phyloP scores from a whole-genome alignment of 2,329 filamentous ascomycete genomes.

The Xylariaceae sp. region DNA sequence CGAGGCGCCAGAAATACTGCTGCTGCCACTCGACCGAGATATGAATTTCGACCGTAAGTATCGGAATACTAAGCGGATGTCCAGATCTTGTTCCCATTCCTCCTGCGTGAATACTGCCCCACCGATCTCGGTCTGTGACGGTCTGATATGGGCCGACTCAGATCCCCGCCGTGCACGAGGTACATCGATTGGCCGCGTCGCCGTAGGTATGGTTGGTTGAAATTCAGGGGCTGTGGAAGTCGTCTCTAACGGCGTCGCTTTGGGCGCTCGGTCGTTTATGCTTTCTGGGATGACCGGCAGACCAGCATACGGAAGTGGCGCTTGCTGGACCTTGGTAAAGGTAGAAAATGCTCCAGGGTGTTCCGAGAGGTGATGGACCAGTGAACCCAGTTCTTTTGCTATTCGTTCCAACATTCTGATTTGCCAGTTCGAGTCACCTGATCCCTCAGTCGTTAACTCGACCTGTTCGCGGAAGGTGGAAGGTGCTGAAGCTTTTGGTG shows the following conservation, averaged over 20 bases:
- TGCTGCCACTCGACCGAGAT: constrained; percentile 41
- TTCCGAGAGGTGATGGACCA: constrained; percentile 79
- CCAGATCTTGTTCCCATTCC: constrained; percentile 91
- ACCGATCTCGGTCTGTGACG: constrained; percentile 19
- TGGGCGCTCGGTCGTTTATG: constrained; percentile 31
- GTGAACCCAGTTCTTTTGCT: constrained; percentile 76
- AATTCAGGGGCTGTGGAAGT: constrained; percentile 44
- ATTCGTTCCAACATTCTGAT: constrained; percentile 76
- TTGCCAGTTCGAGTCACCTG: constrained; percentile 60
- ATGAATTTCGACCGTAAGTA: constrained; percentile 77
- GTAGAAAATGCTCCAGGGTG: constrained; percentile 87
- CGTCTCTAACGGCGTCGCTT: constrained; percentile 46
- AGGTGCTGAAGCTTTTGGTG: constrained; percentile 41
- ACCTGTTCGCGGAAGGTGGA: constrained; percentile 23
- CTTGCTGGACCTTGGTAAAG: constrained; percentile 63
- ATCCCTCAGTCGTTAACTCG: constrained; percentile 27
- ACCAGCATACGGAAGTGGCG: constrained; percentile 72
- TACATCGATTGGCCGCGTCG: constrained; percentile 35
- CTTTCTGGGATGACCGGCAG: constrained; percentile 62
- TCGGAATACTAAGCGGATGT: constrained; percentile 86
- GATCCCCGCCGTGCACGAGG: constrained; percentile 26
- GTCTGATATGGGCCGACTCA: constrained; percentile 12
- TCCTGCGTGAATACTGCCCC: constrained; percentile 55
- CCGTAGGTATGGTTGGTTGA: constrained; percentile 43
- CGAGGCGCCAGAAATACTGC: constrained; percentile 41